phyloP scores from a whole-genome alignment of 2,329 filamentous ascomycete species.

The Phoma sp. region DNA sequence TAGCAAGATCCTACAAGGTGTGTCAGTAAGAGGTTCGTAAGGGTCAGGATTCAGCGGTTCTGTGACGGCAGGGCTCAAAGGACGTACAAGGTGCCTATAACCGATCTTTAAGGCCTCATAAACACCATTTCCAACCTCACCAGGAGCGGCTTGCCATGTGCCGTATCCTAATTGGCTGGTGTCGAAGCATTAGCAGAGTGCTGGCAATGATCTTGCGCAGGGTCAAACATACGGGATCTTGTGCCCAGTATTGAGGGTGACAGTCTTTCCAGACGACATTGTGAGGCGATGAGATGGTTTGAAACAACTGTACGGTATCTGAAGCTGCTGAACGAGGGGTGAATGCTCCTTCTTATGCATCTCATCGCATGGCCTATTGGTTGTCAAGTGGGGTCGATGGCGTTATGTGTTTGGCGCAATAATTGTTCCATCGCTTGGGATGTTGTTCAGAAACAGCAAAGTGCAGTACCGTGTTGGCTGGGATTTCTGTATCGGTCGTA shows the following conservation, averaged over 20 bases:
- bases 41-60: constrained; percentile 2
- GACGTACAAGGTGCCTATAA: constrained; percentile 42
- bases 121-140: constrained; percentile 51
- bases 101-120: constrained; percentile 44
- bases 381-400: constrained; percentile 14
- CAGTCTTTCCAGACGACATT: constrained; percentile 46
- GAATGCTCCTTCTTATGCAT: constrained; percentile 23
- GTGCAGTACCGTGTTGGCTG: constrained; percentile 24
- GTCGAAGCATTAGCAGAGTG: constrained; percentile 43
- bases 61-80: not conserved
- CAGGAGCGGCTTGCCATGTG: constrained; percentile 44
- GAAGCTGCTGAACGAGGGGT: constrained; percentile 4
- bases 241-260: constrained; percentile 38
- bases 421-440: constrained; percentile 24
- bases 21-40: not conserved
- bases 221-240: constrained; percentile 57
- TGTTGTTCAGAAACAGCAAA: constrained; percentile 18
- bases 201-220: not conserved
- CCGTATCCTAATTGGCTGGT: constrained; percentile 46
- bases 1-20: constrained; percentile 45
- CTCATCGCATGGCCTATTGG: constrained; percentile 12
- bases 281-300: constrained; percentile 17
- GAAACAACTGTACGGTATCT: not conserved
- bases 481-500: constrained; percentile 14
- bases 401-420: constrained; percentile 19